A percentile compares a stretch with the other conserved stretches of the same genome.
Conservation (phyloP, 2,329 filamentous ascomycete species). For the Aspergillus spinulosporus region DNA sequence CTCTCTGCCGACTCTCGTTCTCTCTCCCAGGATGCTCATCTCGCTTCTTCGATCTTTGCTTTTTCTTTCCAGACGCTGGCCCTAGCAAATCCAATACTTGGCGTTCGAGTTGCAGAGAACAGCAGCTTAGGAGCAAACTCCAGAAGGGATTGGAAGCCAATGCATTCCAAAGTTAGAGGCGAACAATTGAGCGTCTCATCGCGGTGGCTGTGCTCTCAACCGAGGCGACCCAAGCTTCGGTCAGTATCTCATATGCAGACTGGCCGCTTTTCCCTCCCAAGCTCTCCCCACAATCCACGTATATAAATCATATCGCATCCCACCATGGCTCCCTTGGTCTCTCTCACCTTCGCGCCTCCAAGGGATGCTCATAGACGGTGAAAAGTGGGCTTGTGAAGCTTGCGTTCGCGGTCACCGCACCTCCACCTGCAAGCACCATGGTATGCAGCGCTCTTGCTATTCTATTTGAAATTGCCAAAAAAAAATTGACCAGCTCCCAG, state of each 20-base stretch:
- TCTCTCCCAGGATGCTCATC: neutral
- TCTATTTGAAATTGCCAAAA: neutral
- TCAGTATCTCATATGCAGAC: neutral
- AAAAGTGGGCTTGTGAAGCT: slow-evolving; percentile 96
- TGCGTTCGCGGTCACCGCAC: slow-evolving; percentile 96
- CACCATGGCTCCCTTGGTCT: slow-evolving; percentile 11
- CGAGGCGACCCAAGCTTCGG: slow-evolving; percentile 2
- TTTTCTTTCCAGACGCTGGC: neutral
- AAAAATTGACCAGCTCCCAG: slow-evolving; percentile 46
- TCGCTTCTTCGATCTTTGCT: neutral
- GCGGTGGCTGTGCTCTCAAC: slow-evolving; percentile 14
- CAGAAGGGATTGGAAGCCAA: neutral
- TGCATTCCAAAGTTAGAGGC: neutral
- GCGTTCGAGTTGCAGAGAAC: neutral
- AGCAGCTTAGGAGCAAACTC: neutral
- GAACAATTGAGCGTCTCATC: neutral
- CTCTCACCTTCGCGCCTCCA: slow-evolving; percentile 11
- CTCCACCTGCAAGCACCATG: slow-evolving; percentile 91
- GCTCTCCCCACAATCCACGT: slow-evolving; percentile 14
- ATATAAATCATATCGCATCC: slow-evolving; percentile 23
- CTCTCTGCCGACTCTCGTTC: neutral
- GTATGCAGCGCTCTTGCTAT: slow-evolving; percentile 49
- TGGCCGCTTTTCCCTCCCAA: neutral
- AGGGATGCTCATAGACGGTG: slow-evolving; percentile 80
- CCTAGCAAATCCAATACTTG: neutral